Conservation (phyloP, 2,329 filamentous ascomycete species). For the Verticillium albo-atrum region DNA sequence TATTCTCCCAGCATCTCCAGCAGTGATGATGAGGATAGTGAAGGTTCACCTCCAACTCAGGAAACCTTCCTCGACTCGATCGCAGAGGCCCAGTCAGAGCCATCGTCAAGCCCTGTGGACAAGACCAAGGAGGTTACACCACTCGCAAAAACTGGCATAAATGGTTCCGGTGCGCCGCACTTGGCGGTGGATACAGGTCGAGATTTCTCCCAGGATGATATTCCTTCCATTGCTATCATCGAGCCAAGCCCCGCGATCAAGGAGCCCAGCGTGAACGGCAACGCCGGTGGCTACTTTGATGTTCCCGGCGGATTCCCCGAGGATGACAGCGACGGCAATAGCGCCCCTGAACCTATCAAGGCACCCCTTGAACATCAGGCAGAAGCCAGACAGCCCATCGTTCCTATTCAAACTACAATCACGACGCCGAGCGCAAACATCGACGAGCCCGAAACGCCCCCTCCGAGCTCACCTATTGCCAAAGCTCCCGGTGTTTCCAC, state of each 20-base stretch:
- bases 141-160: background rate
- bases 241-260: constrained; percentile 35
- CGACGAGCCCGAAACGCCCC: background rate
- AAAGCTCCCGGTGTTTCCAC: background rate
- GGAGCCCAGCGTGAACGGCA: constrained; percentile 4
- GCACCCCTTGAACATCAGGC: background rate
- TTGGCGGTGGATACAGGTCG: background rate
- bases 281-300: constrained; percentile 30
- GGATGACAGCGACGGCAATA: constrained; percentile 23
- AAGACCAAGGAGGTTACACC: constrained; percentile 1
- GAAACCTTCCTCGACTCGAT: background rate
- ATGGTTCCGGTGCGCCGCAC: background rate
- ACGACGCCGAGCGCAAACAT: background rate
- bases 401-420: background rate
- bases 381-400: background rate
- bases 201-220: background rate
- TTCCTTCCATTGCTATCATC: constrained; percentile 41
- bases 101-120: constrained; percentile 1
- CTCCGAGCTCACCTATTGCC: background rate
- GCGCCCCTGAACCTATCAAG: constrained; percentile 8
- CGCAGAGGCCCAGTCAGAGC: constrained; percentile 3
- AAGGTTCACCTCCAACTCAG: background rate
- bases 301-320: constrained; percentile 58
- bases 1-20: constrained; percentile 51
- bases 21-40: constrained; percentile 33